A percentile compares a stretch with the other conserved stretches of the same genome.
phyloP scores from a whole-genome alignment of 2,329 filamentous ascomycete species.

The Fusarium nisikadoi region DNA sequence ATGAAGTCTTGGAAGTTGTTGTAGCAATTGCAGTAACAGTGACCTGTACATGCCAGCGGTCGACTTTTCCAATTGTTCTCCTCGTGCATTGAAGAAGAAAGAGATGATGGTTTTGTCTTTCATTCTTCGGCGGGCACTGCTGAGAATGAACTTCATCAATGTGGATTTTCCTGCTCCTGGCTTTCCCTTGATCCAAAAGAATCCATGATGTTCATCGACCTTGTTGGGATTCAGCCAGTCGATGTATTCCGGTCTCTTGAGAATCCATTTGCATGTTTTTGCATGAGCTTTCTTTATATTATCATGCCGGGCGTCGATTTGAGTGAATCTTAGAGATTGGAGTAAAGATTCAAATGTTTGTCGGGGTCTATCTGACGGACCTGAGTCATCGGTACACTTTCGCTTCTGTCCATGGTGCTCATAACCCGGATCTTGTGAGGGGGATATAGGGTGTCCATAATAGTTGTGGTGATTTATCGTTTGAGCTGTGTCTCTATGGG shows the following conservation, averaged over 20 bases:
- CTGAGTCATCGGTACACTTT: not conserved
- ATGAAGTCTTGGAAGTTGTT: slow-evolving; percentile 47
- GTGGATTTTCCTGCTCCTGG: slow-evolving; percentile 59
- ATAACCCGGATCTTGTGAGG: fast-evolving
- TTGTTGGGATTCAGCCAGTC: slow-evolving; percentile 12
- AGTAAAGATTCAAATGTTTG: not conserved
- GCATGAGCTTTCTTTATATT: slow-evolving; percentile 19
- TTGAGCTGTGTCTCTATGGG: not conserved
- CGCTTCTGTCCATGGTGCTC: not conserved
- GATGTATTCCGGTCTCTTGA: not conserved
- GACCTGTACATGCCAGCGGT: slow-evolving; percentile 61
- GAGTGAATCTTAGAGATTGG: slow-evolving; percentile 22
- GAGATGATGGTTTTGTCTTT: slow-evolving; percentile 45
- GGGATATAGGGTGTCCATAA: not conserved
- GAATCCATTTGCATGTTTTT: slow-evolving; percentile 32
- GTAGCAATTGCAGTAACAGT: slow-evolving; percentile 58
- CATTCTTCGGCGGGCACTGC: not conserved
- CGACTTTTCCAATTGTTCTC: slow-evolving; percentile 56
- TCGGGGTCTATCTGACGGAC: not conserved
- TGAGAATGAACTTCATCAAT: slow-evolving; percentile 54
- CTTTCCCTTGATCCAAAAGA: slow-evolving; percentile 61
- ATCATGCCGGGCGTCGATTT: slow-evolving; percentile 19
- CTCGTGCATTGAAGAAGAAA: slow-evolving; percentile 64
- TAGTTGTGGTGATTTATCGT: not conserved
- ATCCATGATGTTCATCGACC: slow-evolving; percentile 40